Evolutionary conservation across 2,329 filamentous ascomycete species (phyloP).

Genomic region (Rugonectria rugulosa): DNA sequence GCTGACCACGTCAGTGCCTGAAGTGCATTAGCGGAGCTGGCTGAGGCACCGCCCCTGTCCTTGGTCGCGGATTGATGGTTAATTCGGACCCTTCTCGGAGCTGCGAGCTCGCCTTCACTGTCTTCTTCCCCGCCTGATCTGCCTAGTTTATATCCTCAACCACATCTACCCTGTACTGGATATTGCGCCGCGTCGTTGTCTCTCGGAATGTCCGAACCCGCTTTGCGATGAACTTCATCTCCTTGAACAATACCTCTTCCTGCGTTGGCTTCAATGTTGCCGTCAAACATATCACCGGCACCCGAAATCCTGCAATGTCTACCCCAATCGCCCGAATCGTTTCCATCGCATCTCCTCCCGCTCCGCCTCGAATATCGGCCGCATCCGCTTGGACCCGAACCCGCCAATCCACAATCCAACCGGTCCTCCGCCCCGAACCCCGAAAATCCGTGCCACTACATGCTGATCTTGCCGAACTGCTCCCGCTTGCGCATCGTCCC

Average conservation of each 20-base stretch:
- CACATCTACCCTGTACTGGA: background rate
- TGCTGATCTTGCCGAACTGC: slow-evolving; percentile 1
- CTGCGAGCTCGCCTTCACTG: too few relatives aligned
- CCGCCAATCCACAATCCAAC: background rate
- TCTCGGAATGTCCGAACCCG: background rate
- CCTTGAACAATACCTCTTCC: background rate
- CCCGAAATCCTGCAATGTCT: background rate
- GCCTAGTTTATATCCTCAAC: background rate
- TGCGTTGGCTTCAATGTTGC: background rate
- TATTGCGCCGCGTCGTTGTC: background rate
- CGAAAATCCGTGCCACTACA: background rate
- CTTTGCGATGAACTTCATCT: background rate
- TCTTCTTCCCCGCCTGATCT: background rate
- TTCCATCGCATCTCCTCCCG: background rate
- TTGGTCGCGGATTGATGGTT: too few relatives aligned
- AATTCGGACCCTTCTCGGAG: too few relatives aligned
- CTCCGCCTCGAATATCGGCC: background rate
- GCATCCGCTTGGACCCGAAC: background rate
- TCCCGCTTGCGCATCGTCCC: background rate
- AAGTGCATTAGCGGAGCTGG: too few relatives aligned
- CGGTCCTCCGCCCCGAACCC: background rate
- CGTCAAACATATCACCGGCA: background rate
- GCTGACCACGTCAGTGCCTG: too few relatives aligned
- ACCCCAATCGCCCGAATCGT: background rate
- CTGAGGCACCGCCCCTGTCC: too few relatives aligned